phyloP scores from a whole-genome alignment of 176 grass and related monocot genomes.

The Ampelocalamus luodianensis region DNA sequence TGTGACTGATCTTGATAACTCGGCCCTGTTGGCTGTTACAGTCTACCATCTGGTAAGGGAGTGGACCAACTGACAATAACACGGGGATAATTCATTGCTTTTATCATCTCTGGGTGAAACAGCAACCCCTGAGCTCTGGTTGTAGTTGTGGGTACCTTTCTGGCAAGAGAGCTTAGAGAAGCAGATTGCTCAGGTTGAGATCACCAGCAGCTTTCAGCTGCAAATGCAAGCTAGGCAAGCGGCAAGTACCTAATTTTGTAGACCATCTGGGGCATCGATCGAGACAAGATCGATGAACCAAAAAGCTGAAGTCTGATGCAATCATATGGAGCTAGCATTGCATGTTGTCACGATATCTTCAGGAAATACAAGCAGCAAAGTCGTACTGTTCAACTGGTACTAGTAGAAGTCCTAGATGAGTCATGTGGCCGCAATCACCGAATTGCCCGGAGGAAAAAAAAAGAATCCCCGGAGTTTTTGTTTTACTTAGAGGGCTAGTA shows the following conservation, averaged over 20 bases:
- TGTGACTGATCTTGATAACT: background rate
- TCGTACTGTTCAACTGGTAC: background rate
- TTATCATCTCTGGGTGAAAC: conserved; percentile 26
- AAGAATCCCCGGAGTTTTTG: background rate
- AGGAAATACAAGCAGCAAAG: conserved; percentile 16
- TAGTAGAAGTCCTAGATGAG: background rate
- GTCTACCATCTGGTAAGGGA: conserved; percentile 31
- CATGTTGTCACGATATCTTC: background rate
- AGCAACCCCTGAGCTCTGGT: background rate
- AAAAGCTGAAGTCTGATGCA: background rate
- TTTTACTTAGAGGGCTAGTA: background rate
- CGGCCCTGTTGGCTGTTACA: conserved; percentile 2
- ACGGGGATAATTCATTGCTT: background rate
- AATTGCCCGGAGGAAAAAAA: background rate
- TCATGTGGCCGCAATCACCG: background rate
- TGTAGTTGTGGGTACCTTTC: background rate
- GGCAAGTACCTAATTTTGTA: conserved; percentile 17
- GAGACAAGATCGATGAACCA: background rate
- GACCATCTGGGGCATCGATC: background rate
- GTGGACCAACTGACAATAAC: conserved; percentile 26
- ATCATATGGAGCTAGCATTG: background rate
- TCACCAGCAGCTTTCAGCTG: conserved; percentile 1
- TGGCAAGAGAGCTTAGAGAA: background rate
- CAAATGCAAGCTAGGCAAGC: background rate
- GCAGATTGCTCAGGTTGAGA: background rate